Percentiles rank a stretch among this genome's conserved stretches.
Conservation (phyloP, 1,139 yeast species). For the Kluyveromyces marxianus region DNA sequence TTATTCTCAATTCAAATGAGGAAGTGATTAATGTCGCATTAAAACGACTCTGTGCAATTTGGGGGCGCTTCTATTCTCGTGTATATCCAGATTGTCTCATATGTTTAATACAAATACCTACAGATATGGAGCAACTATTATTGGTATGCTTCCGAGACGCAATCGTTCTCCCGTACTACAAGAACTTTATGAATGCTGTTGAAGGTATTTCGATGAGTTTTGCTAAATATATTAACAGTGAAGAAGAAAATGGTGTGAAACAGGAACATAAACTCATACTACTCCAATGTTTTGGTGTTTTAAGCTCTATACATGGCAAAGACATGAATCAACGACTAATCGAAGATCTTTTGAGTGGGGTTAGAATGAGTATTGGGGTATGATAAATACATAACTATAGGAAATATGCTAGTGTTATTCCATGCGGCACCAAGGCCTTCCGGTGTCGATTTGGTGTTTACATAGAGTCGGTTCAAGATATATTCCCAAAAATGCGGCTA, state of each 20-base stretch:
- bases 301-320: conserved; percentile 42
- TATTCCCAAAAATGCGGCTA: conserved; percentile 72
- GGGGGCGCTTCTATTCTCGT: conserved; percentile 50
- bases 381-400: not conserved
- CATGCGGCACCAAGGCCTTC: conserved; percentile 56
- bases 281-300: conserved; percentile 50
- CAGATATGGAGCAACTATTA: conserved; percentile 13
- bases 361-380: conserved; percentile 27
- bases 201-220: conserved; percentile 28
- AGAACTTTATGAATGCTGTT: conserved; percentile 29
- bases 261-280: conserved; percentile 34
- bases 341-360: conserved; percentile 36
- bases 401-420: conserved; percentile 13
- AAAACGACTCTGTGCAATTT: conserved; percentile 36
- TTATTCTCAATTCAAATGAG: conserved; percentile 28
- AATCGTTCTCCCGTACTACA: conserved; percentile 43
- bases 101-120: conserved; percentile 52
- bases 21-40: conserved; percentile 28
- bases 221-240: conserved; percentile 27
- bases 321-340: conserved; percentile 48
- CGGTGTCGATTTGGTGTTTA: conserved; percentile 52
- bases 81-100: conserved; percentile 43
- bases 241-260: conserved; percentile 28
- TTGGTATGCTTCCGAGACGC: conserved; percentile 42
- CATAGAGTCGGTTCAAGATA: conserved; percentile 73